Evolutionary conservation across 257 asterid species (phyloP), one percentile per base, ranked within the genome.

Genomic region (Orobanche coerulescens): DNA sequence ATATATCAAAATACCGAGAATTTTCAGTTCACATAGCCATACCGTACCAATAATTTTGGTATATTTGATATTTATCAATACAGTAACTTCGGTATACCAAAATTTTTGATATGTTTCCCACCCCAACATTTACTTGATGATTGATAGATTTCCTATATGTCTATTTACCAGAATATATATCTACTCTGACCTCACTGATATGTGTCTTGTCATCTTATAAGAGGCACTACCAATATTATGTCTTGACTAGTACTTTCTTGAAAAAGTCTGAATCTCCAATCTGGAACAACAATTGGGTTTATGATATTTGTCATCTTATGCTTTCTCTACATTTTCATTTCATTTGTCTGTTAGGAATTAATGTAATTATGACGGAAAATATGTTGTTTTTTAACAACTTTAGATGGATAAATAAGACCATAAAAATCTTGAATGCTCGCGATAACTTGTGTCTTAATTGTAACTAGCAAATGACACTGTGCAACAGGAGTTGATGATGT

Each of bases 281-380:
- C 47, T 3, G 24, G 61, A 20, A 26, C 20, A 5, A 6, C 49
- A 25, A 20, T 37, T 24, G 33, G 23, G 19, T 33, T 6, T 55
- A 13, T 65, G 11, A 7, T 49, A 30, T 33, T 22, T 19, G 55
- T 28, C 10, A 51, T 19, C 12, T 53, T 60, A 42, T n/a, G 11
- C 14, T 60, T 37, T 33, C 46, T 42, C 57, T 22, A 22, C 56
- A 31, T 61, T 66, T 14, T 48, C 26, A 37, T 16, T 67, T 47
- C 40, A 16, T 14, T 7, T 30, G 55, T 69, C 51, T 58, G 13
- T 10, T 18, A 54, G 56, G 58, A 30, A 42, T 51, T 46, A 31
- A 14, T 69, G 28, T 52, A 31, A 40, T 43, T 46, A 11, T 22
- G 16, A 46, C 6, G 10, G 16, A 30, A 69, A n/a, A 20, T 1